Evolutionary conservation across 2,329 filamentous ascomycete species (phyloP).

Genomic region (Paradendryphiella salina): DNA sequence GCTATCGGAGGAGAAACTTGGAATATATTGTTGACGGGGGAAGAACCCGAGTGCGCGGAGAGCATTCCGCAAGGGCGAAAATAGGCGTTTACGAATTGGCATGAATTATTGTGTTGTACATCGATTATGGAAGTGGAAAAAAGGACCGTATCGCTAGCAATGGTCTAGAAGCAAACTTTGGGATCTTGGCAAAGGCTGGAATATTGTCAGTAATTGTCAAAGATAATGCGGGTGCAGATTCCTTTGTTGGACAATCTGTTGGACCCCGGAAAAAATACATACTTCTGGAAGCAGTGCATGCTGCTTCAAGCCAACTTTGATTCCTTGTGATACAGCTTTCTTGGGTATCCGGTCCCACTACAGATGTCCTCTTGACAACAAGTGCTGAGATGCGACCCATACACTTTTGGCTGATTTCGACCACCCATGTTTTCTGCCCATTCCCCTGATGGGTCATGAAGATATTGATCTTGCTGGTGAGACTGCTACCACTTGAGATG

Average conservation of each 20-base stretch:
- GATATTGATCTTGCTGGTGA: no score
- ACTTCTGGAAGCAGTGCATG: neutral
- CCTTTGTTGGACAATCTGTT: neutral
- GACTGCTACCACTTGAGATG: no score
- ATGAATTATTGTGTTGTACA: constrained; percentile 10
- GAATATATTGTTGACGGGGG: neutral
- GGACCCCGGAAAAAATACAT: neutral
- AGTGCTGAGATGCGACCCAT: no score
- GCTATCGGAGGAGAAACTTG: constrained; percentile 1
- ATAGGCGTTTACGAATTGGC: neutral
- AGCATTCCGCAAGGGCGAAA: neutral
- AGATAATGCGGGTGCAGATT: neutral
- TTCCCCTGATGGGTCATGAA: no score
- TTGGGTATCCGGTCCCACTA: neutral
- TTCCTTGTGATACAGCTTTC: neutral
- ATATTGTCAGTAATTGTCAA: neutral
- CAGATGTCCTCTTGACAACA: neutral
- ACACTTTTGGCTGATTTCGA: no score
- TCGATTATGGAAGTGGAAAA: neutral
- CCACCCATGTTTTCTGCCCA: no score
- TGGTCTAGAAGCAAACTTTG: neutral
- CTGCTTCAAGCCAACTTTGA: neutral
- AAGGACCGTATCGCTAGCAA: neutral
- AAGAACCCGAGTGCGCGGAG: neutral
- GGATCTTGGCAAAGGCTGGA: neutral